Evolutionary conservation across 1,139 yeast species (phyloP).

Genomic region (Groenewaldozyma auringiensis): DNA sequence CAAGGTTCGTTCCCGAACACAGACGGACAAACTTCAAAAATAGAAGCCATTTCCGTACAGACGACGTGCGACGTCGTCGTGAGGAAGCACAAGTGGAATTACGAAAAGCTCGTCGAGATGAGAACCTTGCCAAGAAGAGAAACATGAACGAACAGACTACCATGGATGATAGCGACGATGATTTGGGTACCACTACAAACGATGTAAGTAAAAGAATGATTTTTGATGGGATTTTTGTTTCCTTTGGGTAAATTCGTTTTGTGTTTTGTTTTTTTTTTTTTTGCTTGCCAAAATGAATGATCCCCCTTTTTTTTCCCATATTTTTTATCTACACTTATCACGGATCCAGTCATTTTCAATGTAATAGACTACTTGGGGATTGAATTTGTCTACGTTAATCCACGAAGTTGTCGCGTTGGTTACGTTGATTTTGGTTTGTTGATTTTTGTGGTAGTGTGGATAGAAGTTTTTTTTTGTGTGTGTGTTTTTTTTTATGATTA

Average conservation of each 20-base stretch:
- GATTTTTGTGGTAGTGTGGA: too few relatives aligned
- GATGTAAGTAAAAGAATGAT: conserved; percentile 20
- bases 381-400: too few relatives aligned
- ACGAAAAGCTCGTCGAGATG: conserved; percentile 95
- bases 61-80: conserved; percentile 95
- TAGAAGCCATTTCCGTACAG: conserved; percentile 89
- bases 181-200: conserved; percentile 20
- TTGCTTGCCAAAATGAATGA: too few relatives aligned
- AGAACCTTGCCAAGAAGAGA: conserved; percentile 87
- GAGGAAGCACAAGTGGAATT: conserved; percentile 96
- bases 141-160: conserved; percentile 40
- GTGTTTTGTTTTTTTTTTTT: conserved; percentile 3
- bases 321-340: too few relatives aligned
- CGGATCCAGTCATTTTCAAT: too few relatives aligned
- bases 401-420: too few relatives aligned
- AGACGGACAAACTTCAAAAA: conserved; percentile 95
- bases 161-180: conserved; percentile 42
- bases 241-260: background rate
- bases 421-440: too few relatives aligned
- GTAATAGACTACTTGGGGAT: too few relatives aligned
- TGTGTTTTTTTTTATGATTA: too few relatives aligned
- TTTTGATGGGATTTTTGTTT: background rate
- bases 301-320: too few relatives aligned
- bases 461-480: too few relatives aligned
- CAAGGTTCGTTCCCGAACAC: conserved; percentile 91